Conservation (phyloP, 768 basidiomycete species). For the Mycena sanguinolenta region DNA sequence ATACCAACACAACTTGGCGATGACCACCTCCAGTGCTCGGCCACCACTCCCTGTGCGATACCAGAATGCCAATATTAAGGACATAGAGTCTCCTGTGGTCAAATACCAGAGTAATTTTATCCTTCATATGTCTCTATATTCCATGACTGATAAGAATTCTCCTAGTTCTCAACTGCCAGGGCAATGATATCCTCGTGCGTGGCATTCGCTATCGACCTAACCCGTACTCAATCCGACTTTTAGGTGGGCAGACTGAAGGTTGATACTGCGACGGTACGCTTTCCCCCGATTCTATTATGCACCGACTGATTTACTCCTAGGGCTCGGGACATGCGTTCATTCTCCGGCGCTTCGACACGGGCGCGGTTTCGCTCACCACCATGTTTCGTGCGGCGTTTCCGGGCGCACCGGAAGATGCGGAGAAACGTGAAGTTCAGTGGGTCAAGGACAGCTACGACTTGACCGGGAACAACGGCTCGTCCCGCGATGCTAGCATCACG, state of each 20-base stretch:
- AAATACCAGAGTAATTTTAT: not conserved
- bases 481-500: constrained; percentile 68
- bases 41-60: constrained; percentile 66
- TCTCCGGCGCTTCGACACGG: constrained; percentile 93
- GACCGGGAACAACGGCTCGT: constrained; percentile 80
- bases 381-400: constrained; percentile 98
- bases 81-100: constrained; percentile 47
- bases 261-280: constrained; percentile 77
- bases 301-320: constrained; percentile 52
- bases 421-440: constrained; percentile 86
- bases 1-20: constrained; percentile 33
- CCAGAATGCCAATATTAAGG: constrained; percentile 64
- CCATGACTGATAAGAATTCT: not conserved
- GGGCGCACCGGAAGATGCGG: constrained; percentile 78
- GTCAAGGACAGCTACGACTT: constrained; percentile 85
- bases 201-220: constrained; percentile 11
- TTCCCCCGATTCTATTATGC: constrained; percentile 27
- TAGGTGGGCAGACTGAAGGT: constrained; percentile 93
- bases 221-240: constrained; percentile 16
- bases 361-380: constrained; percentile 91
- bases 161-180: constrained; percentile 82
- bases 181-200: constrained; percentile 86
- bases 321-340: constrained; percentile 91
- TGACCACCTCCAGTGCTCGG: constrained; percentile 50
- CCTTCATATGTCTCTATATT: not conserved